A percentile compares a stretch with the other conserved stretches of the same genome.
Conservation (phyloP, 2,329 filamentous ascomycete genomes). For the Scytalidium sp. region DNA sequence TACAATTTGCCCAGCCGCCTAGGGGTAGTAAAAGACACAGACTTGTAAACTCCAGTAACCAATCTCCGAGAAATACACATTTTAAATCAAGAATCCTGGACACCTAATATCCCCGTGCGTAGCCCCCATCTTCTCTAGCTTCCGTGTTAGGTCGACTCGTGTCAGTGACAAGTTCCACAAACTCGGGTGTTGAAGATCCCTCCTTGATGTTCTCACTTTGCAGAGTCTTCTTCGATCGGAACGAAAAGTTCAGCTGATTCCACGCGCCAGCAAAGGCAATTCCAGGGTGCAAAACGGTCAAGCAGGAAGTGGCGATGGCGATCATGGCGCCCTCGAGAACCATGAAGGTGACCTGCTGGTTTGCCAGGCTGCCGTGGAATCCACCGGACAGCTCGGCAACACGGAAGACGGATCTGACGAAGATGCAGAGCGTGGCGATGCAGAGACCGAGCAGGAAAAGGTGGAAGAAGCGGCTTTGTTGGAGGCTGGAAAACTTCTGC, state of each 20-base stretch:
- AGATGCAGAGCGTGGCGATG: constrained; percentile 53
- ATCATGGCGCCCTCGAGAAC: constrained; percentile 38
- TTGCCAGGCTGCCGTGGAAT: constrained; percentile 46
- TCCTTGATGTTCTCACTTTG: too few species aligned
- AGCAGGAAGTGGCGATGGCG: constrained; percentile 21
- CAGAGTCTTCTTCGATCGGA: neutral
- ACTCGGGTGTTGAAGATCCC: too few species aligned
- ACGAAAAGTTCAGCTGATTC: neutral
- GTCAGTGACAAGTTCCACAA: too few species aligned
- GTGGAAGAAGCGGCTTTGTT: constrained; percentile 15
- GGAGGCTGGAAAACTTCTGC: neutral
- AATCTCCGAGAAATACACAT: too few species aligned
- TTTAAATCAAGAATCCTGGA: too few species aligned
- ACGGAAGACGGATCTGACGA: constrained; percentile 53
- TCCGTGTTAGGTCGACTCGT: too few species aligned
- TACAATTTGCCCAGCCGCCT: too few species aligned
- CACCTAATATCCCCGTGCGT: too few species aligned
- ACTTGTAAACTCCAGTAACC: too few species aligned
- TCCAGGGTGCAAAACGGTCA: constrained; percentile 30
- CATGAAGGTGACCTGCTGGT: constrained; percentile 40
- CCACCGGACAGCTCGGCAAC: constrained; percentile 54
- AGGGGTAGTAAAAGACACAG: too few species aligned
- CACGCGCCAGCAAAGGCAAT: neutral
- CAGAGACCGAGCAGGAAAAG: constrained; percentile 53
- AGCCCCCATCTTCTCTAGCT: too few species aligned